Percentiles rank a stretch among this genome's conserved stretches.
These are phyloP conservation scores for Xylaria scruposa DNA, from an alignment of 495 filamentous ascomycete genomes.

Conservation along the genomic window DNA sequence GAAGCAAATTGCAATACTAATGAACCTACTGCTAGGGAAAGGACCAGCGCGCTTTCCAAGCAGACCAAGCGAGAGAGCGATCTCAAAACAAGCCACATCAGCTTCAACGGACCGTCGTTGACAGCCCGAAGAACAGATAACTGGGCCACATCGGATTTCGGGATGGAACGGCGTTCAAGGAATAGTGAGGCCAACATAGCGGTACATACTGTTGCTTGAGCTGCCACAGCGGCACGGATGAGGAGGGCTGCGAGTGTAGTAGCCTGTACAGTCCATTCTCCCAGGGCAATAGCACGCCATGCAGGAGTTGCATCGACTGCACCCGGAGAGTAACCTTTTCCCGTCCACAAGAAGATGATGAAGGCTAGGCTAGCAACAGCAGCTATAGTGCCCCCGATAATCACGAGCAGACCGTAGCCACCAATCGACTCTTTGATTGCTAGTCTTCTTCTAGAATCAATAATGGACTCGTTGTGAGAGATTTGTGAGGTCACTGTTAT, in stretches of 20 bases:
- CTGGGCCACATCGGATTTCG: neutral
- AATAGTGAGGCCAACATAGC: neutral
- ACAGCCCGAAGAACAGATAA: neutral
- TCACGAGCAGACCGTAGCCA: neutral
- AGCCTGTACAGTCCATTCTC: neutral
- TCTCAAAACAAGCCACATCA: neutral
- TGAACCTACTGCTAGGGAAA: neutral
- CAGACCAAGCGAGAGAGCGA: neutral
- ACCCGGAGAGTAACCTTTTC: neutral
- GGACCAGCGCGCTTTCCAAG: neutral
- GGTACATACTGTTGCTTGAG: neutral
- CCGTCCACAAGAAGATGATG: neutral
- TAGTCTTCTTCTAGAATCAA: neutral
- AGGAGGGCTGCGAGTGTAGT: neutral
- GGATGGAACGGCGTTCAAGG: neutral
- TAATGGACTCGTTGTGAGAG: neutral
- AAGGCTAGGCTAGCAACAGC: neutral
- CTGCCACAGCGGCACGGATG: neutral
- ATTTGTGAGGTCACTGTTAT: neutral
- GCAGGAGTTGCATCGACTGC: neutral
- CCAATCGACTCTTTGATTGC: neutral
- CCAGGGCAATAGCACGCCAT: neutral
- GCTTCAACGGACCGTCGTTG: neutral
- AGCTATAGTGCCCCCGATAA: neutral
- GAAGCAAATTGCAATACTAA: neutral